Evolutionary conservation across 495 filamentous ascomycete species (phyloP).

Genomic region (Letharia columbiana): DNA sequence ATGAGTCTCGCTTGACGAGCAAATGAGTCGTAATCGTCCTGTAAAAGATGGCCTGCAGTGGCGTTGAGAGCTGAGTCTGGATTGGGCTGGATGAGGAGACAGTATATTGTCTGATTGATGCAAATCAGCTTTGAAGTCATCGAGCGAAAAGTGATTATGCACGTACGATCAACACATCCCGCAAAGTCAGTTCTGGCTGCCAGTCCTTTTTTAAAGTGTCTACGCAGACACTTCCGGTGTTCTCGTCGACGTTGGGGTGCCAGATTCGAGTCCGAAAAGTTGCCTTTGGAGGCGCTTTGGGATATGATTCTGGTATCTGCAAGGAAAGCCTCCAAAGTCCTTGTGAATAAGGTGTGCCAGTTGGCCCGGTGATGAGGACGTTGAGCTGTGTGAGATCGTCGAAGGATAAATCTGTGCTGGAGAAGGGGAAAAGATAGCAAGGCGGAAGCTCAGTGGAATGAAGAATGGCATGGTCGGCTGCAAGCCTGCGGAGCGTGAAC

Average conservation of each 20-base stretch:
- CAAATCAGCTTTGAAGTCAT: conserved; percentile 6
- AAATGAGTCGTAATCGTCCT: conserved; percentile 55
- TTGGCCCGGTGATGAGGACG: conserved; percentile 53
- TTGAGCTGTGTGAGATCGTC: conserved; percentile 56
- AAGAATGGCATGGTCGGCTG: conserved; percentile 54
- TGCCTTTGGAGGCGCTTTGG: conserved; percentile 56
- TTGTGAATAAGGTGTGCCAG: conserved; percentile 52
- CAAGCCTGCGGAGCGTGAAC: conserved; percentile 53
- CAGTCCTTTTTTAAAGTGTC: conserved; percentile 67
- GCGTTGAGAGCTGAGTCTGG: conserved; percentile 64
- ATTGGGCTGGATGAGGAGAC: conserved; percentile 65
- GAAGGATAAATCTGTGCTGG: conserved; percentile 27
- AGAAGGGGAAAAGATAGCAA: conserved; percentile 54
- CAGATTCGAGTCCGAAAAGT: conserved; percentile 60
- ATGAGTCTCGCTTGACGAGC: conserved; percentile 54
- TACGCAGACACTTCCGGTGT: conserved; percentile 58
- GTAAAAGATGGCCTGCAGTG: conserved; percentile 51
- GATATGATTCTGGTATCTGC: conserved; percentile 57
- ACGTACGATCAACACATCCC: conserved; percentile 54
- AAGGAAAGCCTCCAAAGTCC: conserved; percentile 56
- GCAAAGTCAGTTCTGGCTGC: conserved; percentile 49
- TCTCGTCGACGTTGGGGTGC: conserved; percentile 66
- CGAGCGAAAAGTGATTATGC: neutral
- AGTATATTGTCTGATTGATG: conserved; percentile 49
- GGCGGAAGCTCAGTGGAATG: conserved; percentile 51